Evolutionary conservation across 2,329 filamentous ascomycete genomes (phyloP).

Genomic region (Pseudocercospora crystallina): DNA sequence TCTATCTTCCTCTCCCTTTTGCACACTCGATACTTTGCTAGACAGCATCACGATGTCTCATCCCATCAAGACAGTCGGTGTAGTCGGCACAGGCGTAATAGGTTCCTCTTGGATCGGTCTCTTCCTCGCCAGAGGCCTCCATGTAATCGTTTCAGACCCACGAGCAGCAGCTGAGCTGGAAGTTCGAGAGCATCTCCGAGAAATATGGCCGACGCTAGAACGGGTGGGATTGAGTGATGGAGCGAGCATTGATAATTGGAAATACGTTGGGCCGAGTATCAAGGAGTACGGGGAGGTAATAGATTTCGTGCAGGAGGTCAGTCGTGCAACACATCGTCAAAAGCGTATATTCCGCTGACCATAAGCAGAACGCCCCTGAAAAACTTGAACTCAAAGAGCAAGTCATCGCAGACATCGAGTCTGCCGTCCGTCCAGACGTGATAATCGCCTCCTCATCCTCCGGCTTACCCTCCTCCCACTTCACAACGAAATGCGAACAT

Average conservation of each 20-base stretch:
- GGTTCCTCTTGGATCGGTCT: slow-evolving; percentile 45
- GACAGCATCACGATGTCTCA: too few relatives aligned
- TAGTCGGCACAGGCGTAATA: slow-evolving; percentile 41
- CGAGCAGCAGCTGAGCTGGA: slow-evolving; percentile 35
- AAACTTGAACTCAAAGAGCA: slow-evolving; percentile 39
- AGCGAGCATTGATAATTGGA: slow-evolving; percentile 15
- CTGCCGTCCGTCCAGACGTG: slow-evolving; percentile 29
- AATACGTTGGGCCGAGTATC: slow-evolving; percentile 15
- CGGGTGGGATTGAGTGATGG: slow-evolving; percentile 5
- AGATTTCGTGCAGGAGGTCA: slow-evolving; percentile 39
- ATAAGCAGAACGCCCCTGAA: slow-evolving; percentile 33
- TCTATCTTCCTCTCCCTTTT: too few relatives aligned
- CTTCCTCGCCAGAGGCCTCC: slow-evolving; percentile 38
- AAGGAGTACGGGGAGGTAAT: slow-evolving; percentile 17
- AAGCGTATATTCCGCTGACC: too few relatives aligned
- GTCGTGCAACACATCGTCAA: too few relatives aligned
- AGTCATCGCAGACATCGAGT: slow-evolving; percentile 38
- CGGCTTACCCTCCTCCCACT: too few relatives aligned
- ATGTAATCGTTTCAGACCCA: slow-evolving; percentile 42
- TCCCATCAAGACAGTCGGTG: slow-evolving; percentile 28
- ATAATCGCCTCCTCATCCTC: too few relatives aligned
- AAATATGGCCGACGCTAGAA: slow-evolving; percentile 17
- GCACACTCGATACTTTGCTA: too few relatives aligned
- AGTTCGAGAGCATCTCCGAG: slow-evolving; percentile 24
- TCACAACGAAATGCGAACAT: slow-evolving; percentile 27